These are phyloP conservation scores for Monotropa hypopitys DNA, from an alignment of 179 eudicot species.

Conservation along the genomic window DNA sequence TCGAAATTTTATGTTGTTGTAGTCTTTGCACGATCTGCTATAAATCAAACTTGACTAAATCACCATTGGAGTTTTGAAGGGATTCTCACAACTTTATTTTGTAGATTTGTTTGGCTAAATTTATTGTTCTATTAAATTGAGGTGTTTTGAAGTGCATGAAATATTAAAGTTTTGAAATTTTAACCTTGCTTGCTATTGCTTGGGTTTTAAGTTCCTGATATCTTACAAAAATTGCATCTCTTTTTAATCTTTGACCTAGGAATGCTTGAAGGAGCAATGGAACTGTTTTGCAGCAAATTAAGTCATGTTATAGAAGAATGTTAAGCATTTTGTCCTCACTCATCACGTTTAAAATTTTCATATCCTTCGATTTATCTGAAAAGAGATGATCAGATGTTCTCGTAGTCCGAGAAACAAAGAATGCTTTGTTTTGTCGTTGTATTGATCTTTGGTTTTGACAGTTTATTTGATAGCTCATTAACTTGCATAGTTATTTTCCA, in stretches of 20 bases:
- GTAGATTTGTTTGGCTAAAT: not conserved
- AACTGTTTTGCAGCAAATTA: not conserved
- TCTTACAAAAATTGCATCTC: not conserved
- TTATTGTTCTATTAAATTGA: not conserved
- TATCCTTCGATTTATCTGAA: not conserved
- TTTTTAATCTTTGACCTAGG: not conserved
- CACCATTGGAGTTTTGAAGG: not conserved
- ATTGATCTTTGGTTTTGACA: not conserved
- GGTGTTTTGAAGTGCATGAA: not conserved
- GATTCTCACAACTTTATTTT: not conserved
- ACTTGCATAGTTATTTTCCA: conserved; percentile 20
- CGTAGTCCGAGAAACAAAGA: not conserved
- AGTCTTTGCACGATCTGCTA: not conserved
- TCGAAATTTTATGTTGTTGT: not conserved
- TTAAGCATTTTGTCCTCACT: not conserved
- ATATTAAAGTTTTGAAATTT: not conserved
- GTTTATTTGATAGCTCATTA: conserved; percentile 14
- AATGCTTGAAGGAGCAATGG: not conserved
- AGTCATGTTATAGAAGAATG: not conserved
- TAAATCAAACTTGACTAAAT: not conserved
- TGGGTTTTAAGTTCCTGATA: not conserved
- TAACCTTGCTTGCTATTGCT: not conserved
- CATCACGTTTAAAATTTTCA: not conserved
- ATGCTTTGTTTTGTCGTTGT: not conserved
- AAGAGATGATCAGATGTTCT: not conserved